These are phyloP conservation scores for Blastomyces percursus DNA, from an alignment of 2,329 filamentous ascomycete genomes.

Conservation along the genomic window DNA sequence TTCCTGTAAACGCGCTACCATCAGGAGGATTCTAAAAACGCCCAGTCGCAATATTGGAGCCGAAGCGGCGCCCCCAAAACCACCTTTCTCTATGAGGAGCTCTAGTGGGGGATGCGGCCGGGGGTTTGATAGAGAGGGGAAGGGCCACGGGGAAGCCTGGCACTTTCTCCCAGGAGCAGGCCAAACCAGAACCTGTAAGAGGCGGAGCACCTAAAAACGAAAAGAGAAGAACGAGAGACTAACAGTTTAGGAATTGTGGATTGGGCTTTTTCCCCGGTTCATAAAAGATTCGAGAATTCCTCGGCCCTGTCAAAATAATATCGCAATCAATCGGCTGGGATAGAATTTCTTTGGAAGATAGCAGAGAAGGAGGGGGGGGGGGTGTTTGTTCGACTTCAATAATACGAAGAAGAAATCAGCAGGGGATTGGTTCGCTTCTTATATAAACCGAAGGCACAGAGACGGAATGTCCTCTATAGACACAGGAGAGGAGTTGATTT, in stretches of 20 bases:
- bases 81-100: background rate
- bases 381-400: background rate
- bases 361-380: background rate
- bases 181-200: background rate
- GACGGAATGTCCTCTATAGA: background rate
- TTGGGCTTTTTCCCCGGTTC: background rate
- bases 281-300: background rate
- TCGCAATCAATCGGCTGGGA: background rate
- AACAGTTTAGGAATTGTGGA: background rate
- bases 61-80: background rate
- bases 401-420: background rate
- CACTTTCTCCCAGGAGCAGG: background rate
- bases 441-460: background rate
- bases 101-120: background rate
- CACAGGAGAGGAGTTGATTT: background rate
- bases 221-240: background rate
- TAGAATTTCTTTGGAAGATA: background rate
- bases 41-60: conserved; percentile 3
- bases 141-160: background rate
- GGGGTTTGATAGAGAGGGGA: background rate
- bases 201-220: background rate
- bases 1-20: background rate
- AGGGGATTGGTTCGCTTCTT: background rate
- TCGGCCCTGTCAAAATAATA: background rate
- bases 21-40: conserved; percentile 4